Evolutionary conservation across 805 yeast species (phyloP).

Genomic region (Metschnikowia lochheadii): DNA sequence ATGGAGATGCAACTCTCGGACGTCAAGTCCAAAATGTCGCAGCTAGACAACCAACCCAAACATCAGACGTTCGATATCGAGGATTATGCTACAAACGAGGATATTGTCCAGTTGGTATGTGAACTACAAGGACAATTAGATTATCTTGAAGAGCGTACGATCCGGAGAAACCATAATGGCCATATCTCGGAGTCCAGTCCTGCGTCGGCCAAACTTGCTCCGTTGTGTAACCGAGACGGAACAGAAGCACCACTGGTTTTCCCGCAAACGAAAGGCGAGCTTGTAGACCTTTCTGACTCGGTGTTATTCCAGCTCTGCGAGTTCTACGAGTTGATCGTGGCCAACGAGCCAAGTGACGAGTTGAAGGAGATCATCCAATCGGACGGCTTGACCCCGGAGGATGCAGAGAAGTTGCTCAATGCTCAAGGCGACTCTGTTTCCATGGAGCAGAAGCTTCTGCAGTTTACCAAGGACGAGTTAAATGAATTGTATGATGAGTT

Average conservation of each 20-base stretch:
- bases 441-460: constrained; percentile 16
- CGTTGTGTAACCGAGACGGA: constrained; percentile 77
- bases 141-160: constrained; percentile 68
- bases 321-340: constrained; percentile 71
- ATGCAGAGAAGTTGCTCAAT: constrained; percentile 15
- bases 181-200: constrained; percentile 40
- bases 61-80: constrained; percentile 36
- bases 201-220: constrained; percentile 43
- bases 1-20: constrained; percentile 62
- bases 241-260: constrained; percentile 52
- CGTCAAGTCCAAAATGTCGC: constrained; percentile 31
- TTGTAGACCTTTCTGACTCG: constrained; percentile 43
- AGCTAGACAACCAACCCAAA: constrained; percentile 13
- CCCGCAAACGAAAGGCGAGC: constrained; percentile 57
- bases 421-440: constrained; percentile 3
- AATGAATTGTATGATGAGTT: constrained; percentile 57
- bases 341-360: constrained; percentile 12
- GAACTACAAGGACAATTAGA: constrained; percentile 89
- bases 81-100: constrained; percentile 76
- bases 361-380: constrained; percentile 11
- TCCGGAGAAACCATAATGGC: constrained; percentile 66
- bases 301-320: constrained; percentile 53
- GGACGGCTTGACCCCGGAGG: constrained; percentile 13
- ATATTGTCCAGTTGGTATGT: constrained; percentile 78
- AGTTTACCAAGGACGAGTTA: constrained; percentile 44